Conservation (phyloP, 768 basidiomycete genomes). For the Suillus subalutaceus region DNA sequence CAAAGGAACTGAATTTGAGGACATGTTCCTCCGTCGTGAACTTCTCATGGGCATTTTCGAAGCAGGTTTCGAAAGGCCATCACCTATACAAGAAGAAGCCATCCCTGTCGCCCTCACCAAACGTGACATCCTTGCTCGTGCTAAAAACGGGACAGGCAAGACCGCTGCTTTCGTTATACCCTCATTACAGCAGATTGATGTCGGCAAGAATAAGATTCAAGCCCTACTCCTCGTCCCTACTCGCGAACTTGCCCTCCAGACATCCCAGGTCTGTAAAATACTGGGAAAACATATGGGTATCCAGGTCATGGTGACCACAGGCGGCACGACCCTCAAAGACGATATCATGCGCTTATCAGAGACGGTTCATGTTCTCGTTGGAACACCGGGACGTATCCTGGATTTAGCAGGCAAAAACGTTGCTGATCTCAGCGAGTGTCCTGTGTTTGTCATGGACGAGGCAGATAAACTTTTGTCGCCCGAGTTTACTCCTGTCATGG, state of each 20-base stretch:
- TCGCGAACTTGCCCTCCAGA: slow-evolving; percentile 97
- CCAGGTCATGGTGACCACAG: slow-evolving; percentile 99
- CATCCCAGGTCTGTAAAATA: slow-evolving; percentile 97
- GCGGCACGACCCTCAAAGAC: slow-evolving; percentile 96
- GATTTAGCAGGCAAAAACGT: slow-evolving; percentile 93
- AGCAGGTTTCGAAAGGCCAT: slow-evolving; percentile 95
- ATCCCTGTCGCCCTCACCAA: slow-evolving; percentile 93
- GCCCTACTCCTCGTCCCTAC: slow-evolving; percentile 96
- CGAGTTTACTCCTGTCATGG: slow-evolving; percentile 98
- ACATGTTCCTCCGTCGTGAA: slow-evolving; percentile 89
- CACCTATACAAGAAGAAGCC: slow-evolving; percentile 98
- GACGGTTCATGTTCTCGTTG: slow-evolving; percentile 93
- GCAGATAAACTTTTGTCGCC: slow-evolving; percentile 97
- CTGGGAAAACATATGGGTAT: slow-evolving; percentile 94
- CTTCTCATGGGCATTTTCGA: slow-evolving; percentile 99
- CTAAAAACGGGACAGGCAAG: slow-evolving; percentile 97
- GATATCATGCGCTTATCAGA: slow-evolving; percentile 93
- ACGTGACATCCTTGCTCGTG: slow-evolving; percentile 92
- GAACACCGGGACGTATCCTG: slow-evolving; percentile 94
- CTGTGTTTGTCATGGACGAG: slow-evolving; percentile 99
- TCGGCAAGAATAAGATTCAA: slow-evolving; percentile 86
- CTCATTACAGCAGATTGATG: slow-evolving; percentile 89
- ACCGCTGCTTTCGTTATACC: slow-evolving; percentile 99
- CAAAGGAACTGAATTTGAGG: slow-evolving; percentile 94
- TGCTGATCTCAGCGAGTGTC: slow-evolving; percentile 92